Base-by-base conservation (phyloP, 2,329 filamentous ascomycete species). In the Colletotrichum trifolii region DNA sequence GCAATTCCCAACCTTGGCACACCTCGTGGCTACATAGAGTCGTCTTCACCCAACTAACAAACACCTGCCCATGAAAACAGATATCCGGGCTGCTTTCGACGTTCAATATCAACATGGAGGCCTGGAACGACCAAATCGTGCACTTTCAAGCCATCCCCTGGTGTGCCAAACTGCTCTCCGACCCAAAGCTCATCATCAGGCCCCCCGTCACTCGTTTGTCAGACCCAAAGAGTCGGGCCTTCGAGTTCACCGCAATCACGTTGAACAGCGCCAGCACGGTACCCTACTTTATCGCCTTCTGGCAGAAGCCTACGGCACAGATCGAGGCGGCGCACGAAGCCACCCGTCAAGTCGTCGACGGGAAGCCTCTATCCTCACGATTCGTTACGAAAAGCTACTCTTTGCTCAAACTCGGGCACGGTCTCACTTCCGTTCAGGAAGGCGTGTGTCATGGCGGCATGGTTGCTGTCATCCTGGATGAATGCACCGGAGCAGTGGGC, bases 301-400 rank as follows among this genome's bases (percentile, higher is more conserved):
- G 46, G 15, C 54, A 56, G n/a, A 8, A 0, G n/a, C 42, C 35
- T 2, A 9, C 0, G 9, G 1, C 42, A 10, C 35, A 34, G 10
- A 8, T 8, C 0, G 54, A 56, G 0, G 15, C 42, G n/a, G 39
- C 33, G 10, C 25, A 43, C 25, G 17, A 9, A 7, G 9, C 33
- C 6, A 3, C 13, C 12, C 6, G 15, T 25, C 4, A 0, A 47
- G 5, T 33, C 2, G 33, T 10, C 17, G 12, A n/a, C 8, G 34
- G 34, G 34, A 7, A n/a, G 1, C 0, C 34, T 0, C 35, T 56
- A 0, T 12, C 40, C 6, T 9, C 34, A 2, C 42, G 8, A 6
- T 34, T 33, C 12, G 0, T 8, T n/a, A 47, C 15, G 2, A 47
- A 40, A 10, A 34, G n/a, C 15, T 47, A 46, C n/a, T 56, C 13